phyloP scores from a whole-genome alignment of 2,329 filamentous ascomycete genomes.

The Penicillium crustosum region DNA sequence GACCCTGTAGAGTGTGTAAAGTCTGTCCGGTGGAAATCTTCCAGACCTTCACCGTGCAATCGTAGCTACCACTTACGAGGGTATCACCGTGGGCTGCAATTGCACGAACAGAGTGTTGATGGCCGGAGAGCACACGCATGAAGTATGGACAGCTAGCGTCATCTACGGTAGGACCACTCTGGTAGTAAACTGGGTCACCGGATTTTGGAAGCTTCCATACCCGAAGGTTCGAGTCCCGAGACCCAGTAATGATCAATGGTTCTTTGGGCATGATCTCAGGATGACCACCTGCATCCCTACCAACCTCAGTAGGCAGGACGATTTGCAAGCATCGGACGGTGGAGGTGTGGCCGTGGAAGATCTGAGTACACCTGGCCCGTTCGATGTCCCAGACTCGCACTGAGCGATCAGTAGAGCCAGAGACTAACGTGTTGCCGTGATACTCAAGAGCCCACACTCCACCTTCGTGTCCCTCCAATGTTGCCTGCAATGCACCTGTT shows the following conservation, averaged over 20 bases:
- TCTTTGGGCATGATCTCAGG: conserved; percentile 88
- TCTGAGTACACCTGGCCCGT: conserved; percentile 84
- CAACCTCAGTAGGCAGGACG: conserved; percentile 78
- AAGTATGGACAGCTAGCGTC: conserved; percentile 90
- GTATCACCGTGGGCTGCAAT: conserved; percentile 95
- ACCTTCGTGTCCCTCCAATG: conserved; percentile 89
- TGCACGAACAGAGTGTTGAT: conserved; percentile 89
- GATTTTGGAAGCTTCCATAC: conserved; percentile 91
- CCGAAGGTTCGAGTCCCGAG: conserved; percentile 86
- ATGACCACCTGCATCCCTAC: conserved; percentile 67
- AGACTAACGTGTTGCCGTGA: conserved; percentile 90
- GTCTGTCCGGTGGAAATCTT: conserved; percentile 93
- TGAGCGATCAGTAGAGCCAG: conserved; percentile 91
- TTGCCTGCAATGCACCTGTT: conserved; percentile 79
- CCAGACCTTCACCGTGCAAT: conserved; percentile 94
- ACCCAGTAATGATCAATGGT: conserved; percentile 95
- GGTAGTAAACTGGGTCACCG: conserved; percentile 73
- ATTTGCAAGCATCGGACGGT: conserved; percentile 96
- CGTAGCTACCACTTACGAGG: conserved; percentile 95
- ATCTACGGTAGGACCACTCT: conserved; percentile 70
- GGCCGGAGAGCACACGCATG: conserved; percentile 79
- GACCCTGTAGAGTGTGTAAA: conserved; percentile 78
- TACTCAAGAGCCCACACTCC: conserved; percentile 98
- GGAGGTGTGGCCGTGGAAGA: conserved; percentile 96
- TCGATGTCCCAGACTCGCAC: conserved; percentile 99